Evolutionary conservation across 768 basidiomycete species (phyloP).

Genomic region (Mycena filopes): DNA sequence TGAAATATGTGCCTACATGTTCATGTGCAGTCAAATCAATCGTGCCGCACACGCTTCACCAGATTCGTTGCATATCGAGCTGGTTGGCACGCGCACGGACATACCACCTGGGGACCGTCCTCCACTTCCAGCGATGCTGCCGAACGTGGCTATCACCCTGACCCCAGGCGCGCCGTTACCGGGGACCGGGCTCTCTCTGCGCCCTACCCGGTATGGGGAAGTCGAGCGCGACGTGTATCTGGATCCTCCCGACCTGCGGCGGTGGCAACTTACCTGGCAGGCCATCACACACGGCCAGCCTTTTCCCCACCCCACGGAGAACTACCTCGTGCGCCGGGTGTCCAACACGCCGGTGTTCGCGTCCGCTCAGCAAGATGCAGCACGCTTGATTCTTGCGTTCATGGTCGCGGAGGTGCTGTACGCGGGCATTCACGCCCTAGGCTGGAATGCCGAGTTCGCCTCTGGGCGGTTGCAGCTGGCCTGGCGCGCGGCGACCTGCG

Average conservation of each 20-base stretch:
- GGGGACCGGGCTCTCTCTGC: no score
- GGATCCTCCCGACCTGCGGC: not conserved
- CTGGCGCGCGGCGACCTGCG: not conserved
- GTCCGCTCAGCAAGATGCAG: not conserved
- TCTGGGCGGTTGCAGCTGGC: not conserved
- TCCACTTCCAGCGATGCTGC: no score
- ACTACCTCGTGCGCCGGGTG: slow-evolving; percentile 2
- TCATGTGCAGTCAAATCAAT: slow-evolving; percentile 13
- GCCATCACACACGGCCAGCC: no score
- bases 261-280: slow-evolving; percentile 6
- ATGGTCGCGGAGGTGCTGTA: slow-evolving; percentile 7
- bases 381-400: slow-evolving; percentile 5
- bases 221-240: no score
- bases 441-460: slow-evolving; percentile 9
- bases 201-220: no score
- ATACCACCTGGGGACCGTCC: no score
- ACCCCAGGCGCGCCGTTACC: no score
- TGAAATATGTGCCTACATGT: slow-evolving; percentile 8
- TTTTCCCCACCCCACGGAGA: not conserved
- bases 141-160: no score
- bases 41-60: no score
- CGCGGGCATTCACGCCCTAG: not conserved
- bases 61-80: no score
- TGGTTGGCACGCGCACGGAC: no score
- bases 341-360: slow-evolving; percentile 3